Base-by-base conservation (phyloP, 2,329 filamentous ascomycete species). In the Alternaria burnsii region DNA sequence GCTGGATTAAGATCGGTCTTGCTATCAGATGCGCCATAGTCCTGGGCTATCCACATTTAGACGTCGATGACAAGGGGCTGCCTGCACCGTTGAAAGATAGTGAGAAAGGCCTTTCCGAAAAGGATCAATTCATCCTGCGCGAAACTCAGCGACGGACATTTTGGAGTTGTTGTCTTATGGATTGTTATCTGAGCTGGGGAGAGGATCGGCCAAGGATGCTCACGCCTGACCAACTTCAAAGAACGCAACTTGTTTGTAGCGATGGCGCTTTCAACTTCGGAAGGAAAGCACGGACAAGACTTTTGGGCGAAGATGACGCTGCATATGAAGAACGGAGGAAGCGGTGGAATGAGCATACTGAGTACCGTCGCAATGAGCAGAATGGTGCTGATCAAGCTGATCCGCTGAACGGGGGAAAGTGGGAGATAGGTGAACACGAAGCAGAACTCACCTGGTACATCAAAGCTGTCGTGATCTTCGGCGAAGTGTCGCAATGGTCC, bases 121-220 rank as follows among this genome's bases (percentile, higher is more conserved):
- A 75, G 3, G 76, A 84, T 56, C 76, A 80, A 16, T 84, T 86
- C 47, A 85, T 89, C 22, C 80, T 85, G 36, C 87, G 86, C 58
- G 90, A 93, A 74, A 85, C 89, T 12, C 82, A 84, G 61, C 83
- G 90, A 26, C 85, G 91, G 7, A 91, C 90, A 0, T 90, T 92
- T 81, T 92, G 90, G 81, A 91, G 89, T 67, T 91, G 89, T 70
- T 88, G 91, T 59, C 88, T 92, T 52, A 82, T 93, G 67, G 90
- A 93, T 72, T 86, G 89, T 3, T 86, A 91, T 75, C 79, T 92
- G 24, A 86, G 88, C 36, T 88, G 86, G 67, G 89, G 89, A 20
- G 86, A 86, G 62, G 84, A 87, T 53, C 82, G 89, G 22, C 83
- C 86, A 1, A 83, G 85, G 14, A 88, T 87, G 70, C 83, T 92